Evolutionary conservation across 2,329 filamentous ascomycete species (phyloP).

Genomic region (Fusarium mundagurra): DNA sequence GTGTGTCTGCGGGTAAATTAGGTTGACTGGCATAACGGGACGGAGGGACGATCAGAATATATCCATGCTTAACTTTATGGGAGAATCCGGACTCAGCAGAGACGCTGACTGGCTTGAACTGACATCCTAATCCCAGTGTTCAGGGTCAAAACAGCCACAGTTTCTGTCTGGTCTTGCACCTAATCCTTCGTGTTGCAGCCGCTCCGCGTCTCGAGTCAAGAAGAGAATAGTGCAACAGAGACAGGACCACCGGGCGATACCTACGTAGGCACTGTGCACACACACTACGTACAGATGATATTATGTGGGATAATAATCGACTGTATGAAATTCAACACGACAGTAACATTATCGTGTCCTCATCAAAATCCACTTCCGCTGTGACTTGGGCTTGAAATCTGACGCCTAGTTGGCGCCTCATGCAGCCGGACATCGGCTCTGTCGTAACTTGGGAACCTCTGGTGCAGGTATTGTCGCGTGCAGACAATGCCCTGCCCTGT

Average conservation of each 20-base stretch:
- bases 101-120: slow-evolving; percentile 35
- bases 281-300: not conserved
- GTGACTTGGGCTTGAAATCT: slow-evolving; percentile 19
- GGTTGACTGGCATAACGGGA: slow-evolving; percentile 32
- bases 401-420: slow-evolving; percentile 22
- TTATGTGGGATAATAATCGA: slow-evolving; percentile 1
- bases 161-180: not conserved
- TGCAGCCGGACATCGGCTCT: slow-evolving; percentile 39
- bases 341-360: slow-evolving; percentile 13
- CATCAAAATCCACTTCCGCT: slow-evolving; percentile 24
- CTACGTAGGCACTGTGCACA: not conserved
- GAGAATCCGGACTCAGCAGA: slow-evolving; percentile 33
- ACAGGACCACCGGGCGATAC: not conserved
- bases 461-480: slow-evolving; percentile 32
- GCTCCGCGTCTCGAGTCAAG: slow-evolving; percentile 19
- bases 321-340: slow-evolving; percentile 1
- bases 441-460: slow-evolving; percentile 31
- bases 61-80: slow-evolving; percentile 35
- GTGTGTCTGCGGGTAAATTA: slow-evolving; percentile 25
- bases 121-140: slow-evolving; percentile 11
- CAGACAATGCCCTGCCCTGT: slow-evolving; percentile 25
- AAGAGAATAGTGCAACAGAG: not conserved
- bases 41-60: slow-evolving; percentile 37
- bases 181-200: slow-evolving; percentile 22
- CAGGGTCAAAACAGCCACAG: slow-evolving; percentile 30